Percentiles rank a stretch among this genome's conserved stretches.
Conservation (phyloP, 352 stramenopile species). For the Saprolegnia parasitica region DNA sequence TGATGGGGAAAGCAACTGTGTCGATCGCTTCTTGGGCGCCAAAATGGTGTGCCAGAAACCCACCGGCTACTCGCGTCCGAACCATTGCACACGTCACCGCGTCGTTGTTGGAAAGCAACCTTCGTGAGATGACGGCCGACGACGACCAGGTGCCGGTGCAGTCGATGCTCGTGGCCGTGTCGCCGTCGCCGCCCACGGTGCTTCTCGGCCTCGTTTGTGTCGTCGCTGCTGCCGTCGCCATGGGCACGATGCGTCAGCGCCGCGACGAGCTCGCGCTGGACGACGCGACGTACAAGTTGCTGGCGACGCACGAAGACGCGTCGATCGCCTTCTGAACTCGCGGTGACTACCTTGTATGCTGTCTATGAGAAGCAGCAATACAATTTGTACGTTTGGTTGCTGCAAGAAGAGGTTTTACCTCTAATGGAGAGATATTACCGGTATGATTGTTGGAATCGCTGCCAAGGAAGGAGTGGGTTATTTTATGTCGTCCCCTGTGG, state of each 20-base stretch:
- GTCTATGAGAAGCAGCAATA: too few species aligned
- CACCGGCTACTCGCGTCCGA: not conserved
- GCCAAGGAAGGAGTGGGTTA: too few species aligned
- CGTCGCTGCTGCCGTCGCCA: not conserved
- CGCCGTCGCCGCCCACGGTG: not conserved
- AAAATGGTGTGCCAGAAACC: not conserved
- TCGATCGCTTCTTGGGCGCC: not conserved
- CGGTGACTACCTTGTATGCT: too few species aligned
- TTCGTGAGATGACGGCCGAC: not conserved
- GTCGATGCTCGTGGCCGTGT: not conserved
- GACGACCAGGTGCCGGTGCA: not conserved
- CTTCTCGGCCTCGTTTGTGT: not conserved
- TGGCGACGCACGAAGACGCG: too few species aligned
- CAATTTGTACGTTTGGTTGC: too few species aligned
- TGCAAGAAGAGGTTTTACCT: too few species aligned
- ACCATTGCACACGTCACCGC: not conserved
- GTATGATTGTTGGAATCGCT: too few species aligned
- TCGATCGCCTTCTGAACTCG: too few species aligned
- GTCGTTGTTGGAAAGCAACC: not conserved
- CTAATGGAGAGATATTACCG: too few species aligned
- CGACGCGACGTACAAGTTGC: too few species aligned
- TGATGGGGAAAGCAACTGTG: not conserved
- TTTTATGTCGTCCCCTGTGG: too few species aligned
- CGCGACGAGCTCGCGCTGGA: too few species aligned
- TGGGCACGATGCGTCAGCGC: not conserved